Conservation (phyloP, 495 filamentous ascomycete species). For the Aspergillus sparsus region DNA sequence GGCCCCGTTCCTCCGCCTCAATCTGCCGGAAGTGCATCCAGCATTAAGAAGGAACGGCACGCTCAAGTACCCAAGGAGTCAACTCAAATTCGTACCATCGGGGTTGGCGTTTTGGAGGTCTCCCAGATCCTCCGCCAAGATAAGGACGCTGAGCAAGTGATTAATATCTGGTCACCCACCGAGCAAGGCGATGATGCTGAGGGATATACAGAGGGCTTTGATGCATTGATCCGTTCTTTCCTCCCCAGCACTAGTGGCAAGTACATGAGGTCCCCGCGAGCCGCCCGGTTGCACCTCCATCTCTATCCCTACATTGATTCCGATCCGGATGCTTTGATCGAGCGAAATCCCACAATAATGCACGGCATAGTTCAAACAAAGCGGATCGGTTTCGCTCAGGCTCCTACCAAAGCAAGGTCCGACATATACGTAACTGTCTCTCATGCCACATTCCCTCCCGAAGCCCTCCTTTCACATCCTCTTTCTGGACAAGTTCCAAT, state of each 20-base stretch:
- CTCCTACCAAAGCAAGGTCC: conserved; percentile 80
- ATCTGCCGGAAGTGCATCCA: conserved; percentile 60
- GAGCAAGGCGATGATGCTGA: conserved; percentile 57
- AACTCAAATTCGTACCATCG: conserved; percentile 66
- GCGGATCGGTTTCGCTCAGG: conserved; percentile 94
- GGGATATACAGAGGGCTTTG: conserved; percentile 63
- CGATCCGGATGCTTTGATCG: conserved; percentile 78
- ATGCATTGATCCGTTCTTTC: conserved; percentile 71
- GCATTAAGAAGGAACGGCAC: conserved; percentile 49
- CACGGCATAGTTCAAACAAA: conserved; percentile 75
- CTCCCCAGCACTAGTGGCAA: conserved; percentile 69
- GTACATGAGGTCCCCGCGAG: conserved; percentile 67
- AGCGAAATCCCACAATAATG: conserved; percentile 83
- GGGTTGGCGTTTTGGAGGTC: conserved; percentile 79
- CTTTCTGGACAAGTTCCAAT: conserved; percentile 73
- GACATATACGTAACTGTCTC: conserved; percentile 92
- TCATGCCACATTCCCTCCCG: conserved; percentile 70
- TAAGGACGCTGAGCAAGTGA: conserved; percentile 71
- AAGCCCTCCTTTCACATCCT: conserved; percentile 78
- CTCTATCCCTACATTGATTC: conserved; percentile 71
- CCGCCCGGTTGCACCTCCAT: conserved; percentile 74
- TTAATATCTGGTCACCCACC: conserved; percentile 76
- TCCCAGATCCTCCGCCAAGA: conserved; percentile 75
- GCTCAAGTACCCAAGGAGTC: conserved; percentile 45
- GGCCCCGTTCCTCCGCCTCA: conserved; percentile 47